Evolutionary conservation across 2,329 filamentous ascomycete species (phyloP).

Genomic region (Fusarium abutilonis): DNA sequence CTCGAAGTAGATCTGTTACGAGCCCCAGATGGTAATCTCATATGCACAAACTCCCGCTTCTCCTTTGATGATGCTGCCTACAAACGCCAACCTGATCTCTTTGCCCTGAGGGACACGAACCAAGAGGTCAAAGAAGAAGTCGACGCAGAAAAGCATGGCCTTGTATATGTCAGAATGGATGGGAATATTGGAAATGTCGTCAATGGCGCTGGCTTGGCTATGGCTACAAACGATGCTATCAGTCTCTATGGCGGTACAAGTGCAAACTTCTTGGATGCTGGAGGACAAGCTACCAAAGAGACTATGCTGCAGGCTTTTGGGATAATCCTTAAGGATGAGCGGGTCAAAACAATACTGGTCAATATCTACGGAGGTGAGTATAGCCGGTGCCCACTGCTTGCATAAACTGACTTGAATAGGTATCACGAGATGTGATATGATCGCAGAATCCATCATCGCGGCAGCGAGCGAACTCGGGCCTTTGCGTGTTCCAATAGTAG

Average conservation of each 20-base stretch:
- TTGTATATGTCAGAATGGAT: conserved; percentile 76
- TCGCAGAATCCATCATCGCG: conserved; percentile 59
- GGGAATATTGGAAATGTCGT: conserved; percentile 82
- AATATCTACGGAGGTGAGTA: conserved; percentile 62
- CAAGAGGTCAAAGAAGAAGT: conserved; percentile 50
- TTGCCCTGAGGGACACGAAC: conserved; percentile 49
- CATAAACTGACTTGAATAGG: conserved; percentile 45
- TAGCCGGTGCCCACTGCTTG: accelerated
- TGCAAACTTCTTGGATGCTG: conserved; percentile 89
- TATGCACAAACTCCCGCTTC: conserved; percentile 53
- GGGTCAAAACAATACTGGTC: conserved; percentile 73
- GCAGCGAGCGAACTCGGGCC: conserved; percentile 52
- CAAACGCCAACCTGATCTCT: conserved; percentile 54
- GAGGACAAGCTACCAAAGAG: conserved; percentile 84
- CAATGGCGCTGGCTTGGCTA: conserved; percentile 88
- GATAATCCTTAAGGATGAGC: conserved; percentile 74
- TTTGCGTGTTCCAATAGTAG: conserved; percentile 56
- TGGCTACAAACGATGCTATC: conserved; percentile 90
- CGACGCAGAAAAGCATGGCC: conserved; percentile 67
- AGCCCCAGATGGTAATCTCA: conserved; percentile 43
- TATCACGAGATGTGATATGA: conserved; percentile 61
- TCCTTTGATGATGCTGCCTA: conserved; percentile 60
- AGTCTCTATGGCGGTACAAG: conserved; percentile 72
- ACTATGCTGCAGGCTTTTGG: conserved; percentile 83
- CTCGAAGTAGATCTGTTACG: conserved; percentile 56